Conservation (phyloP, 2,329 filamentous ascomycete species). For the Elsinoe fawcettii region DNA sequence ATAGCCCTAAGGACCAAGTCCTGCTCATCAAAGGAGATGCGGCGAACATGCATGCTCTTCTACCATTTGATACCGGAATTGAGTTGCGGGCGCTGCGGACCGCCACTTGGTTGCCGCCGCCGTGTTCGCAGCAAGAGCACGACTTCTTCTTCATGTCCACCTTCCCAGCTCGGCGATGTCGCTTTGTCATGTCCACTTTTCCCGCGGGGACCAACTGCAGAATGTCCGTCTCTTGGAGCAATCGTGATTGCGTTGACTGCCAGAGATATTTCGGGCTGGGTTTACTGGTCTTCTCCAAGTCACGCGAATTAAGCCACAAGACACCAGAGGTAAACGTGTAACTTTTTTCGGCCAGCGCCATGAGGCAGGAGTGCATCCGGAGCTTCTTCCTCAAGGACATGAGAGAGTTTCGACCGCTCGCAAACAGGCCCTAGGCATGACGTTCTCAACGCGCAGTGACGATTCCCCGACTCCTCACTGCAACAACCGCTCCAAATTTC, state of each 20-base stretch:
- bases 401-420: conserved; percentile 4
- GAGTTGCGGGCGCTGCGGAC: conserved; percentile 13
- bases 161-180: conserved; percentile 1
- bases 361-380: conserved; percentile 7
- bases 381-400: neutral
- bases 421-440: conserved; percentile 12
- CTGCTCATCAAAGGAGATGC: neutral
- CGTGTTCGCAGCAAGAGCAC: neutral
- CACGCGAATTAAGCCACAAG: conserved; percentile 3
- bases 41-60: neutral
- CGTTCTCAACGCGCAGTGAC: conserved; percentile 12
- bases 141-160: conserved; percentile 3
- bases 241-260: neutral
- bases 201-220: neutral
- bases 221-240: neutral
- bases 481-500: conserved; percentile 1
- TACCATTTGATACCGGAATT: neutral
- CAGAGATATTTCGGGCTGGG: neutral
- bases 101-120: neutral
- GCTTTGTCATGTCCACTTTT: conserved; percentile 8
- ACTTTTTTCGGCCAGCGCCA: neutral
- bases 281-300: neutral
- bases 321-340: neutral
- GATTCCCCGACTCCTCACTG: conserved; percentile 12
- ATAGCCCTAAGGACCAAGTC: neutral